Base-by-base conservation (phyloP, 2,329 filamentous ascomycete genomes). In the Bipolaris gigantea region DNA sequence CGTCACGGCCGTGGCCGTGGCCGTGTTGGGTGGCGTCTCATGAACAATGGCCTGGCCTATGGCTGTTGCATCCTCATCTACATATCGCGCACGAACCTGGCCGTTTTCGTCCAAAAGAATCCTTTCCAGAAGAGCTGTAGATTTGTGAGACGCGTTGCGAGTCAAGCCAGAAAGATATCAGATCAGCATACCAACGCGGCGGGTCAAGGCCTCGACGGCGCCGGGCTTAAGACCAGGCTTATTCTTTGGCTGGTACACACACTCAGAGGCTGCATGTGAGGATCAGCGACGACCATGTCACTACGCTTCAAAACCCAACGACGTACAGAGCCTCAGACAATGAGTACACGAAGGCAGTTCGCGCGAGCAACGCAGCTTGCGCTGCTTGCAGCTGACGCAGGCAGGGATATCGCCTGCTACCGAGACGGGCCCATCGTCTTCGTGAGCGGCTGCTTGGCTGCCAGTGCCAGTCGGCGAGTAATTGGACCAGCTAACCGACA, bases 221-320 rank as follows among this genome's bases (percentile, higher is more conserved):
- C 70, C 70, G 13, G 68, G 64, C 48, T 72, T 72, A 16, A 72
- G 53, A 1, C 70, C 70, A 6, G 70, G 70, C 52, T 71, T 72
- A 33, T 71, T 68, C 50, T 70, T 72, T 23, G 70, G 64, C 21
- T 63, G 62, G 39, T 72, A 72, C 5, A 65, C 55, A 42, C 69
- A 72, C 19, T 65, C 62, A 5, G 68, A 66, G 3, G 62, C 69
- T 72, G 27, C 16, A 23, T 9, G 8, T 34, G 41, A 38, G 18
- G 53, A 27, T 66, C 52, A 67, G 60, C 38, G 41, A 53, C 11
- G 34, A 27, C 10, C 13, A 41, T 27, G 15, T 8, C 11, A 13
- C 35, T 16, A 47, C 27, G 16, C 7, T 27, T 13, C 25, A n/a
- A 36, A 36, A 36, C 19, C 9, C 3, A 11, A 34, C 38, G 16